These are phyloP conservation scores for Aspergillus quadrilineatus DNA, from an alignment of 2,329 filamentous ascomycete genomes.

Conservation along the genomic window DNA sequence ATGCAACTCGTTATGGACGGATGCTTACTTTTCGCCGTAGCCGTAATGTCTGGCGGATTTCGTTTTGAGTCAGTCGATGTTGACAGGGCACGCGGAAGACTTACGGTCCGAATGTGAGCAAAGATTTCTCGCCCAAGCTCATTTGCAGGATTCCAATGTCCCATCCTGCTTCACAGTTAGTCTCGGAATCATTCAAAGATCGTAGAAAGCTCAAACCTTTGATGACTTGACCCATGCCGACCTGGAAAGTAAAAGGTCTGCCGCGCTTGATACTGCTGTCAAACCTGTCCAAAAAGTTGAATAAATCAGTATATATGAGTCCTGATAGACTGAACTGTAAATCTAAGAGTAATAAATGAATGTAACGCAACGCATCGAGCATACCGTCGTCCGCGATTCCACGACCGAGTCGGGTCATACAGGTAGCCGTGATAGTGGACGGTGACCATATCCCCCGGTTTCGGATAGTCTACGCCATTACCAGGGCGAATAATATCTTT, in stretches of 20 bases:
- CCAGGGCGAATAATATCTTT: conserved; percentile 23
- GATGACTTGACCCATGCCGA: conserved; percentile 21
- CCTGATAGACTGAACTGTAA: not conserved
- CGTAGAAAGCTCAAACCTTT: conserved; percentile 10
- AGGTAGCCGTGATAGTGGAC: conserved; percentile 24
- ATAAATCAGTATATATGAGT: not conserved
- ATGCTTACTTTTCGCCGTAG: conserved; percentile 18
- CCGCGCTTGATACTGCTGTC: conserved; percentile 23
- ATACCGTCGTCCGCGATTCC: conserved; percentile 21
- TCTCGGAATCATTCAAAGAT: not conserved
- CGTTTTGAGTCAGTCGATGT: not conserved
- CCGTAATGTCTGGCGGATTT: conserved; percentile 16
- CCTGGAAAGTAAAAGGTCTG: conserved; percentile 19
- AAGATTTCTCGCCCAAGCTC: conserved; percentile 22
- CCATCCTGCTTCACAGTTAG: conserved; percentile 13
- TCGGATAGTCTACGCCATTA: conserved; percentile 21
- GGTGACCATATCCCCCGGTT: conserved; percentile 20
- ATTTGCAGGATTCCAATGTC: conserved; percentile 20
- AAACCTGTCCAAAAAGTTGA: conserved; percentile 8
- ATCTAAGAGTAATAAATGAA: not conserved
- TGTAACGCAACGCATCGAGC: not conserved
- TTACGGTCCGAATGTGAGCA: conserved; percentile 22
- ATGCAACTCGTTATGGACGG: not conserved
- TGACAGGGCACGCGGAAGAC: not conserved
- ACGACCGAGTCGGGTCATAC: conserved; percentile 22